A percentile compares a stretch with the other conserved stretches of the same genome.
These are phyloP conservation scores for Adansonia rubrostipa DNA, from an alignment of 441 rosid genomes.

Conservation along the genomic window DNA sequence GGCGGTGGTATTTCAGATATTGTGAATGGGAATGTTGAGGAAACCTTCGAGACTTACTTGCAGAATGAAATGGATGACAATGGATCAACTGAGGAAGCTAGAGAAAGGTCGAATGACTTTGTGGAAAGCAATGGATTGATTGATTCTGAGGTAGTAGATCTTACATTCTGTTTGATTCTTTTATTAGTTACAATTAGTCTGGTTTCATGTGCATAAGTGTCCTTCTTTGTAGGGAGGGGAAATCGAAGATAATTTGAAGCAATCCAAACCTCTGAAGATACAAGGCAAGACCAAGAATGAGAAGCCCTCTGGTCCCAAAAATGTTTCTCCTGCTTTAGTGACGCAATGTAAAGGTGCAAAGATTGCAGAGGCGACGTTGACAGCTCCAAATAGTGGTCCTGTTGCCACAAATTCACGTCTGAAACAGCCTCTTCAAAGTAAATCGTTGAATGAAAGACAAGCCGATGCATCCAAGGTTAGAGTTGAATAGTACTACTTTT, in stretches of 20 bases:
- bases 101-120: background rate
- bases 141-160: slow-evolving; percentile 19
- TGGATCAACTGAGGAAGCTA: slow-evolving; percentile 2
- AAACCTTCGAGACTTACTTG: background rate
- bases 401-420: slow-evolving; percentile 40
- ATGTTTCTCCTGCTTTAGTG: slow-evolving; percentile 41
- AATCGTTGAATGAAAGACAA: slow-evolving; percentile 53
- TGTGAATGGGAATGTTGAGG: slow-evolving; percentile 8
- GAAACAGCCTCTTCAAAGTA: slow-evolving; percentile 57
- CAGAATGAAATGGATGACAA: slow-evolving; percentile 7
- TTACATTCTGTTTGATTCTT: slow-evolving; percentile 12
- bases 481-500: slow-evolving; percentile 9
- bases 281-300: slow-evolving; percentile 55
- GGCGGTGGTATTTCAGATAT: background rate
- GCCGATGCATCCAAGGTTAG: slow-evolving; percentile 56
- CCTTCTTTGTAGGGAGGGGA: slow-evolving; percentile 34
- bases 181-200: slow-evolving; percentile 4
- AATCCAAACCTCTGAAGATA: slow-evolving; percentile 46
- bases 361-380: slow-evolving; percentile 37
- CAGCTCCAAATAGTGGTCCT: slow-evolving; percentile 62
- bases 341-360: slow-evolving; percentile 41
- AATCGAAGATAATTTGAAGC: slow-evolving; percentile 24
- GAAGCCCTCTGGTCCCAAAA: slow-evolving; percentile 50
- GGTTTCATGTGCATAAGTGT: slow-evolving; percentile 22
- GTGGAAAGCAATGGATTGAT: slow-evolving; percentile 7